Conservation (phyloP, 2,329 filamentous ascomycete genomes). For the Fusarium nelsonii region DNA sequence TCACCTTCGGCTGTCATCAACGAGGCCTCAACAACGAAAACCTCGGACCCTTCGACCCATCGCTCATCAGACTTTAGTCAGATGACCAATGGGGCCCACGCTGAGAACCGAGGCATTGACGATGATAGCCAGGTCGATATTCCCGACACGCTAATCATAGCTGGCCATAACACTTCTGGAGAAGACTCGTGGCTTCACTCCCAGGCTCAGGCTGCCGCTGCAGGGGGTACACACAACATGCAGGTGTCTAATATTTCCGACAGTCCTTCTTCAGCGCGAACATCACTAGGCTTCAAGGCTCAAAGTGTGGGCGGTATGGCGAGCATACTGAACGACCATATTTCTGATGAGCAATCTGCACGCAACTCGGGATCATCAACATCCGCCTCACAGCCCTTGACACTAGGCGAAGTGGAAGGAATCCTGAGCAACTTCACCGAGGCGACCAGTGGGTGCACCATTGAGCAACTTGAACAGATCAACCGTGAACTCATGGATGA, state of each 20-base stretch:
- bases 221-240: constrained; percentile 53
- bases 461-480: constrained; percentile 96
- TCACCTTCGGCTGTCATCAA: constrained; percentile 75
- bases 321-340: constrained; percentile 58
- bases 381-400: constrained; percentile 61
- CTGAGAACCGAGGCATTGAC: constrained; percentile 56
- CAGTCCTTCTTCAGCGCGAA: constrained; percentile 55
- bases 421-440: constrained; percentile 74
- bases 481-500: constrained; percentile 91
- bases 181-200: constrained; percentile 70
- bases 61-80: constrained; percentile 76
- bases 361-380: constrained; percentile 54
- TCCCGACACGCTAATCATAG: constrained; percentile 66
- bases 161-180: constrained; percentile 62
- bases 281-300: constrained; percentile 52
- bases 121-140: constrained; percentile 57
- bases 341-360: constrained; percentile 52
- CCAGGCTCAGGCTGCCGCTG: constrained; percentile 66
- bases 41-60: constrained; percentile 75
- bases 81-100: constrained; percentile 74
- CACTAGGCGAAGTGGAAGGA: constrained; percentile 64
- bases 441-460: constrained; percentile 80
- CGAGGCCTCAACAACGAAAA: constrained; percentile 95
- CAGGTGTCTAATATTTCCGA: constrained; percentile 46
- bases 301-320: constrained; percentile 45